Base-by-base conservation (phyloP, 2,329 filamentous ascomycete species). In the Aspergillus pseudotamarii region DNA sequence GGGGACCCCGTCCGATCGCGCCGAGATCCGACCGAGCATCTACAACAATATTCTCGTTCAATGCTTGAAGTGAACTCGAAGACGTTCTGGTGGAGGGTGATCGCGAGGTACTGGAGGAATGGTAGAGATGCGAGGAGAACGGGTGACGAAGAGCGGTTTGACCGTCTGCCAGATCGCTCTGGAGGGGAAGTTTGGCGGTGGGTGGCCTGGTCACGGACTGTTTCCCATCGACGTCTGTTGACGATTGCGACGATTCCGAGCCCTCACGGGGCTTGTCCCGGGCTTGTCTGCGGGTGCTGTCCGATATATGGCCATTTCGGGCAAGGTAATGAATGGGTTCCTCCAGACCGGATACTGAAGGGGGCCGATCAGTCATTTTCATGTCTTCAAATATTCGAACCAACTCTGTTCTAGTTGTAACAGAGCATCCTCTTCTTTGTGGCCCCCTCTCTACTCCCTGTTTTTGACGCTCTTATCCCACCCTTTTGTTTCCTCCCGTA, bases 51-150 rank as follows among this genome's bases (percentile, higher is more conserved):
- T 77, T 72, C 64, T 79, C 77, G 58, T 78, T 77, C 58, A 79
- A 69, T n/a, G 77, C 75, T 58, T 79, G 77, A 23, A 81, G 68
- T 10, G 79, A 81, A 63, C 78, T 80, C 30, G 78, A 78, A 21
- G 79, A 80, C 8, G 78, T 79, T 57, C 78, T 77, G 43, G 73
- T 75, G 34, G 79, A 80, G 32, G 74, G 71, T 5, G 71, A 70
- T 53, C 72, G 68, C 10, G 78, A 79, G 41, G 74, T 68, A 54
- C 69, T 75, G 26, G 76, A 74, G 43, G 74, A 76, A 62, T 76
- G 72, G 50, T 78, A 73, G 21, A 78, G 64, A 61, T 76, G 71
- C 58, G 73, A 69, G 43, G 73, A 69, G 43, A 74, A 76, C 1
- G 71, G 68, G 61, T 76, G 75, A 54, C 75, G 75, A 45, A 76